phyloP scores from a whole-genome alignment of 352 stramenopile species.

The Phytopythium litorale region DNA sequence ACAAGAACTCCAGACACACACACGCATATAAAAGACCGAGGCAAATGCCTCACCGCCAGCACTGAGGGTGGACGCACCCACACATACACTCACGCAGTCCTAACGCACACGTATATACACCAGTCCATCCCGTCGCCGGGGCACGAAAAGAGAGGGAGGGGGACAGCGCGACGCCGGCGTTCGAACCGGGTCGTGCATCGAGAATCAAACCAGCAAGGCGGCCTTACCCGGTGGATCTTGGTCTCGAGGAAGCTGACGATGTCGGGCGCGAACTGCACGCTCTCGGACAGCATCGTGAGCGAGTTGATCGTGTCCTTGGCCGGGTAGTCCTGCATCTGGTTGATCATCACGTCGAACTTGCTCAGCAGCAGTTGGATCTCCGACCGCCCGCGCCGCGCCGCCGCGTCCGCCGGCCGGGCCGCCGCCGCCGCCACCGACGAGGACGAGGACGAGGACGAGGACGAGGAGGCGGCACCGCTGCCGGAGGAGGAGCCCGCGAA shows the following conservation, averaged over 20 bases:
- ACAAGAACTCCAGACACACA: neutral
- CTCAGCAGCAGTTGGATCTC: slow-evolving; percentile 58
- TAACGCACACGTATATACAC: neutral
- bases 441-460: neutral
- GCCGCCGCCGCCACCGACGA: neutral
- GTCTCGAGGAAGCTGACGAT: slow-evolving; percentile 88
- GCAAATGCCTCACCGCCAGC: neutral
- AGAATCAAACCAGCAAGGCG: neutral
- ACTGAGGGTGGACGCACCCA: neutral
- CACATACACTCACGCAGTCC: neutral
- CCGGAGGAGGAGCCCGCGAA: slow-evolving; percentile 20
- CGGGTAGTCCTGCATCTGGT: slow-evolving; percentile 83
- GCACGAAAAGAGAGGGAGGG: too few species aligned
- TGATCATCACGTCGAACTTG: slow-evolving; percentile 84
- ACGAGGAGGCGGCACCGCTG: slow-evolving; percentile 4
- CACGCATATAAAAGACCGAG: neutral
- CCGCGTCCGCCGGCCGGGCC: neutral
- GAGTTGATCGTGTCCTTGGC: slow-evolving; percentile 89
- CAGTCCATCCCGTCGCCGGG: too few species aligned
- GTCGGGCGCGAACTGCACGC: slow-evolving; percentile 65
- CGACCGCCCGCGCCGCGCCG: neutral
- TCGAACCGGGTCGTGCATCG: too few species aligned
- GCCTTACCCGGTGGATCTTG: slow-evolving; percentile 84
- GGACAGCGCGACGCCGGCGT: too few species aligned
- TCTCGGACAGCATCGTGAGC: slow-evolving; percentile 84